Base-by-base conservation (phyloP, 768 basidiomycete species). In the Psilocybe cyanescens region DNA sequence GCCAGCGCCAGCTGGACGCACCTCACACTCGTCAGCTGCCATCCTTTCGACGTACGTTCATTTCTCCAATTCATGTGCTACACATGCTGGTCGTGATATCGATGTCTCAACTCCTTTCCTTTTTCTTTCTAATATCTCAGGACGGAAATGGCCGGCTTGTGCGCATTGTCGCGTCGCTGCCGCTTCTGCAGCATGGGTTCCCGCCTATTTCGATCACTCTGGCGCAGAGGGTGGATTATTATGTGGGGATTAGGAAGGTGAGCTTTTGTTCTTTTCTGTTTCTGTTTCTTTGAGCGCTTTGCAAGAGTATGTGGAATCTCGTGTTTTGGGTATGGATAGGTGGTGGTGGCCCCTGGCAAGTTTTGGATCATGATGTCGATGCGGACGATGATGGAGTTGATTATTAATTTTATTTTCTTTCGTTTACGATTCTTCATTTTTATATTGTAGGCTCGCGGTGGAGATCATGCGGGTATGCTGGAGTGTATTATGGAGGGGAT, bases 1-100 rank as follows among this genome's bases (percentile, higher is more conserved):
- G 70, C 72, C 3, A 70, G 68, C 1, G 70, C 73, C 30, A 72
- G 71, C 52, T 76, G 74, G 74, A 58, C 72, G 14, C 74, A 74
- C 65, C 57, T 74, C 7, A 58, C 71, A 0, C 46, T 76, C 30
- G 68, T 61, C 9, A 64, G 70, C 24, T 72, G 71, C 35, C 75
- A 76, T 66, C 75, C 72, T 2, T 74, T 76, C 44, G 66, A 72
- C 49, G 72, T 73, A 60, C 3, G 68, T 64, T 14, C 8, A 44
- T 16, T 12, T 8, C 17, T 19, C 30, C 37, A 12, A 8, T 11
- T 19, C 8, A 5, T 7, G 28, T 14, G 19, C 19, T 2, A 19
- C 19, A 2, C 19, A 19, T 19, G 19, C 19, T 19, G 19, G 19
- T 19, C 19, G 19, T 19, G 1, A 19, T 19, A 19, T 19, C 19